phyloP scores from a whole-genome alignment of 495 filamentous ascomycete genomes.

The Aspergillus taichungensis region DNA sequence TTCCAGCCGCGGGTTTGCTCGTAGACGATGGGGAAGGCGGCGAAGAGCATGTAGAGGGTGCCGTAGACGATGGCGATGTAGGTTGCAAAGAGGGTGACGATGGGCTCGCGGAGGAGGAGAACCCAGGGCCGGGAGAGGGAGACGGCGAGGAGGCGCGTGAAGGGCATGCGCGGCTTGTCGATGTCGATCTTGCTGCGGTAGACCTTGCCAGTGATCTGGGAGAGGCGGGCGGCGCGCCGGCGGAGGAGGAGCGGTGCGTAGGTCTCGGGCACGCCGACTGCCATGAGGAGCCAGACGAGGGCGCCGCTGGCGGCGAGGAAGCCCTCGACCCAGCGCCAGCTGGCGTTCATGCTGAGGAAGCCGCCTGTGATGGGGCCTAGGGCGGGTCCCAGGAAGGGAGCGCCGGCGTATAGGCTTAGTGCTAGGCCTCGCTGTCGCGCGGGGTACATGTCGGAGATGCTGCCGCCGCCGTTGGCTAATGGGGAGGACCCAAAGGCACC shows the following conservation, averaged over 20 bases:
- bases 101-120: slow-evolving; percentile 59
- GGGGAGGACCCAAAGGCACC: slow-evolving; percentile 60
- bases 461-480: slow-evolving; percentile 56
- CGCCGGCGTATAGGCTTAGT: slow-evolving; percentile 46
- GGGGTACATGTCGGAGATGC: slow-evolving; percentile 62
- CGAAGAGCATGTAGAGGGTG: slow-evolving; percentile 68
- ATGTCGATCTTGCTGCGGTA: slow-evolving; percentile 44
- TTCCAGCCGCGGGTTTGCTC: slow-evolving; percentile 59
- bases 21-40: slow-evolving; percentile 67
- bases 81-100: slow-evolving; percentile 46
- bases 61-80: slow-evolving; percentile 64
- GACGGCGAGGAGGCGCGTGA: slow-evolving; percentile 31
- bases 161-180: slow-evolving; percentile 22
- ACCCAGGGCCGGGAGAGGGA: slow-evolving; percentile 31
- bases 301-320: slow-evolving; percentile 15
- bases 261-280: slow-evolving; percentile 48
- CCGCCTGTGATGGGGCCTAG: slow-evolving; percentile 47
- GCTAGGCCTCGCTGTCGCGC: slow-evolving; percentile 50
- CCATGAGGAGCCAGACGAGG: slow-evolving; percentile 20
- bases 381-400: slow-evolving; percentile 52
- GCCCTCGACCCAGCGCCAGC: slow-evolving; percentile 57
- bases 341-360: slow-evolving; percentile 42
- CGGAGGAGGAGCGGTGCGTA: slow-evolving; percentile 51
- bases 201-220: slow-evolving; percentile 43
- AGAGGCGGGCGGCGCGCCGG: slow-evolving; percentile 37